Evolutionary conservation across 164 flowering plant species (phyloP).

Genomic region (Berberis thunbergii): DNA sequence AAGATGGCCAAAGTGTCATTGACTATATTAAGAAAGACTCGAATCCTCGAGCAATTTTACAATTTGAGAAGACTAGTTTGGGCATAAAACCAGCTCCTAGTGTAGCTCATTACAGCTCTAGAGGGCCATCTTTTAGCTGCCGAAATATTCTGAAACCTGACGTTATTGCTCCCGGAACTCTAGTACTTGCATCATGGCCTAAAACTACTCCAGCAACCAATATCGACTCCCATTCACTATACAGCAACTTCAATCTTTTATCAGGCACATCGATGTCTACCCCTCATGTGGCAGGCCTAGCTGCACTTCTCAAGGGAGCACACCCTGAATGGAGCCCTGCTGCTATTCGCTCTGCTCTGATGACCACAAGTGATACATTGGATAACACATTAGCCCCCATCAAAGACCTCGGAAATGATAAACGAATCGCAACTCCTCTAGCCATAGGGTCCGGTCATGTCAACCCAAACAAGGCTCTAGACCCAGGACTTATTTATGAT

Average conservation of each 20-base stretch:
- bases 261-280: constrained; percentile 78
- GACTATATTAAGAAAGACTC: constrained; percentile 23
- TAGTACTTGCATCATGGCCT: constrained; percentile 53
- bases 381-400: constrained; percentile 42
- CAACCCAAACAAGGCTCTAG: constrained; percentile 55
- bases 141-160: constrained; percentile 62
- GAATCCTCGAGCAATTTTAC: constrained; percentile 25
- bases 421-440: constrained; percentile 37
- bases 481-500: constrained; percentile 67
- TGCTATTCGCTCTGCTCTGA: constrained; percentile 62
- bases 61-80: constrained; percentile 26
- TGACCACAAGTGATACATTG: constrained; percentile 42
- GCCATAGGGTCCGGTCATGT: constrained; percentile 69
- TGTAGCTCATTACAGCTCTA: constrained; percentile 49
- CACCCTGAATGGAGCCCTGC: constrained; percentile 75
- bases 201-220: constrained; percentile 8
- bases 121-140: constrained; percentile 25
- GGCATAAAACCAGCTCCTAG: constrained; percentile 47
- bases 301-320: constrained; percentile 42
- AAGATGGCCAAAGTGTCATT: constrained; percentile 23
- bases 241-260: constrained; percentile 32
- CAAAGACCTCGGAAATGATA: constrained; percentile 17
- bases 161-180: constrained; percentile 43
- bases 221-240: constrained; percentile 8
- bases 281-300: constrained; percentile 63